Base-by-base conservation (phyloP, 2,329 filamentous ascomycete genomes). In the Emergomyces orientalis region DNA sequence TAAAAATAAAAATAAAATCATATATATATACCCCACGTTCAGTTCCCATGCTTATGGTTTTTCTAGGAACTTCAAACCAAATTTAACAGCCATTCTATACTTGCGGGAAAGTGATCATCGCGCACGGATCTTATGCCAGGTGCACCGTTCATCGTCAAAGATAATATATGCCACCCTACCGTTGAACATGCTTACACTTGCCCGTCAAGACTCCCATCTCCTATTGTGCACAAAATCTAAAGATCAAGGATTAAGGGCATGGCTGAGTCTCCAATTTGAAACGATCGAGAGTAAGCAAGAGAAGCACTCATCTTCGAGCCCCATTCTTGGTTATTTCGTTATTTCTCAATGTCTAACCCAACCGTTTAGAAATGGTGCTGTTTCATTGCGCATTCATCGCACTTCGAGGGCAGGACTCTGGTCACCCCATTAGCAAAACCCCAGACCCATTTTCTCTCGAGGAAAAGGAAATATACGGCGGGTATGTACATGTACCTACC, bases 371-470 rank as follows among this genome's bases (percentile, higher is more conserved):
- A 57, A 80, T 86, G 79, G 80, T 83, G 2, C 69, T 84, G 1
- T 85, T 86, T 71, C 84, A 82, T 69, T 81, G 78, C 65, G 81
- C 80, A 0, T 80, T 84, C 62, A 71, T 85, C 11, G 82, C 83
- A 0, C 79, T 86, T 72, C 84, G 85, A 65, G 78, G 79, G 9
- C 83, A 86, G 67, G 83, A 86, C 68, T 71, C 73, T 22, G 73
- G 71, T 27, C 71, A 69, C 37, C 77, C 73, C 5, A 73, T 75
- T 37, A 59, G 71, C 25, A 70, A 71, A 2, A 75, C 81, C 17
- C 76, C 80, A 55, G 80, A 83, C 62, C 77, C 78, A 62, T 80
- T 82, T 65, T 73, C 84, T n/a, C 73, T 72, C 2, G 74, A 74
- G 1, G 80, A 82, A 65, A 73, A 76, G 55, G 73, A 79, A 56